A percentile compares a stretch with the other conserved stretches of the same genome.
These are phyloP conservation scores for Metarhizium album DNA, from an alignment of 2,329 filamentous ascomycete species.

Conservation along the genomic window DNA sequence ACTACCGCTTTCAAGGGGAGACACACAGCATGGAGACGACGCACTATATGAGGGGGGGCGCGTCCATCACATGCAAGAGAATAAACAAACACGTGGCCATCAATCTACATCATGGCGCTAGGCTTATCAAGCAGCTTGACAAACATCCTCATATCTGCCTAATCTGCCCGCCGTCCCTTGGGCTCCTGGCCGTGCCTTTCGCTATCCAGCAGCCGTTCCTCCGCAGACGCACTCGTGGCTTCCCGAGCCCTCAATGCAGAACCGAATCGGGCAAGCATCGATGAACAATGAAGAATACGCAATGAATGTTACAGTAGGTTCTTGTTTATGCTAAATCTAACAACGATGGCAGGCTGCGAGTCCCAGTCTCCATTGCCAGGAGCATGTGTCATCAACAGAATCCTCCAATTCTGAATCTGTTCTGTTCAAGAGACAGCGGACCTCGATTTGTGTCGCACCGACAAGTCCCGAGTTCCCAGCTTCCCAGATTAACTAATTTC, in stretches of 20 bases:
- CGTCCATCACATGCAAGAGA: too few species aligned
- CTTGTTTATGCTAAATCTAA: not conserved
- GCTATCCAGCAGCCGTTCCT: slow-evolving; percentile 8
- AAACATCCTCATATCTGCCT: slow-evolving; percentile 2
- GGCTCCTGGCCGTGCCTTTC: slow-evolving; percentile 6
- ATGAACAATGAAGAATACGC: slow-evolving; percentile 1
- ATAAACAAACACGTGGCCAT: slow-evolving; percentile 9
- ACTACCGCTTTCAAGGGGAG: too few species aligned
- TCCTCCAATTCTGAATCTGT: not conserved
- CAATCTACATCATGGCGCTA: slow-evolving; percentile 18
- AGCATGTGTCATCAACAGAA: not conserved
- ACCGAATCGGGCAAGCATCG: not conserved
- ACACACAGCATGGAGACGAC: not conserved
- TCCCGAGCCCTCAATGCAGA: not conserved
- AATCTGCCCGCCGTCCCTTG: slow-evolving; percentile 3
- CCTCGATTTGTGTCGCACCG: not conserved
- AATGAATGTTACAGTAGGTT: slow-evolving; percentile 3
- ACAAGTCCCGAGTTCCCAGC: not conserved
- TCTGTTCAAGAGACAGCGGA: not conserved
- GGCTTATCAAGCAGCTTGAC: slow-evolving; percentile 20
- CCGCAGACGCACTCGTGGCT: not conserved
- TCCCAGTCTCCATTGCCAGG: not conserved
- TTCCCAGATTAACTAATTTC: slow-evolving; percentile 1
- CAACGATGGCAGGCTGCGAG: not conserved
- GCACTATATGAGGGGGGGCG: too few species aligned